phyloP scores from a whole-genome alignment of 192 early-diverging fungal genomes.

The Coemansia nantahalensis region DNA sequence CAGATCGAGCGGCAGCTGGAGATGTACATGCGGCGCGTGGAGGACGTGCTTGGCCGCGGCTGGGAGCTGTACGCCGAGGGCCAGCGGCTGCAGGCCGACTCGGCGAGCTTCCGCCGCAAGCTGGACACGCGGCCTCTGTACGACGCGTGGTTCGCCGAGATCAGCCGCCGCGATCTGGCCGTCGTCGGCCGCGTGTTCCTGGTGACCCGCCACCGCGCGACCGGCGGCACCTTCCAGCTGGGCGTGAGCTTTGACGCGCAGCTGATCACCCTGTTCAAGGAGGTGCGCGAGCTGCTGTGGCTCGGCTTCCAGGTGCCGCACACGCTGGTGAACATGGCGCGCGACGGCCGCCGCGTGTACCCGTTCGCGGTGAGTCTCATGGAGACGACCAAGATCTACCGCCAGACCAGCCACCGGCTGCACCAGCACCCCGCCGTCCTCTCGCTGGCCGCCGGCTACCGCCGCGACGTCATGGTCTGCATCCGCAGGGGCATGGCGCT shows the following conservation, averaged over 20 bases:
- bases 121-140: slow-evolving; percentile 90
- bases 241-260: slow-evolving; percentile 93
- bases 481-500: slow-evolving; percentile 72
- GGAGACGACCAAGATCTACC: slow-evolving; percentile 93
- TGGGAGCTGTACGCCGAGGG: slow-evolving; percentile 99
- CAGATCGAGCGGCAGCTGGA: slow-evolving; percentile 98
- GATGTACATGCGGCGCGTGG: slow-evolving; percentile 94
- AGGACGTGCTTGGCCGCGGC: slow-evolving; percentile 94
- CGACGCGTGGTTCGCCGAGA: slow-evolving; percentile 88
- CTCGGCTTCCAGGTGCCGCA: slow-evolving; percentile 92
- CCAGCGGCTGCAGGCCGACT: slow-evolving; percentile 85
- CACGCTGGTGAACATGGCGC: slow-evolving; percentile 83
- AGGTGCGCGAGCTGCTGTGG: slow-evolving; percentile 97
- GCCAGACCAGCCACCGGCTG: slow-evolving; percentile 77
- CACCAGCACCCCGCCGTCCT: slow-evolving; percentile 71
- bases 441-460: slow-evolving; percentile 86
- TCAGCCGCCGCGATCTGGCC: slow-evolving; percentile 74
- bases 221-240: slow-evolving; percentile 70
- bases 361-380: slow-evolving; percentile 96
- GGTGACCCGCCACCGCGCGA: slow-evolving; percentile 77
- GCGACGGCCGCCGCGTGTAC: slow-evolving; percentile 96
- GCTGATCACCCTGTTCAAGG: slow-evolving; percentile 97
- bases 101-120: slow-evolving; percentile 88
- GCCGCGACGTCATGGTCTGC: slow-evolving; percentile 88
- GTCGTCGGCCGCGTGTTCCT: slow-evolving; percentile 90